Evolutionary conservation across 805 yeast genomes (phyloP).

Genomic region (Metschnikowia bowlesiae): DNA sequence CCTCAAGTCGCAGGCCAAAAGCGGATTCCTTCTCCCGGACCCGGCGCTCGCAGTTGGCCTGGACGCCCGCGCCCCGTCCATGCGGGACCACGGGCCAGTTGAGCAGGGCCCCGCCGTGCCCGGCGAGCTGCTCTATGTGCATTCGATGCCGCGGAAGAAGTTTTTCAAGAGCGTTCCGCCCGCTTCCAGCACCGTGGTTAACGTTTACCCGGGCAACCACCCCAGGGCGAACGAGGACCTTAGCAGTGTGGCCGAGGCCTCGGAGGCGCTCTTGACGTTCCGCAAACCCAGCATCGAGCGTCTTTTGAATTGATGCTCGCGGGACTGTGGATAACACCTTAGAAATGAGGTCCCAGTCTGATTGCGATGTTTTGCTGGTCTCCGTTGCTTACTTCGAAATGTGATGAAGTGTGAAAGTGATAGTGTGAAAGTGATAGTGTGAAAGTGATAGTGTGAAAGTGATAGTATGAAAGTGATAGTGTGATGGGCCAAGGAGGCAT

Average conservation of each 20-base stretch:
- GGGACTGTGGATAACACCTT: neutral
- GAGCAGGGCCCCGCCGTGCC: neutral
- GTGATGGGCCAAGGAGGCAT: too few species aligned
- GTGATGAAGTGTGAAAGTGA: too few species aligned
- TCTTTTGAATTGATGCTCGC: slow-evolving; percentile 28
- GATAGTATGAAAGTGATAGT: too few species aligned
- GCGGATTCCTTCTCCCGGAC: slow-evolving; percentile 34
- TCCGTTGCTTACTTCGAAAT: too few species aligned
- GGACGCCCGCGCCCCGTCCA: neutral
- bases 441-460: too few species aligned
- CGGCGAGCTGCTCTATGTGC: neutral
- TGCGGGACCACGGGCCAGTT: neutral
- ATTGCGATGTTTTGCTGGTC: too few species aligned
- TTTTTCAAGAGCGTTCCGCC: slow-evolving; percentile 30
- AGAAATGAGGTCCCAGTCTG: too few species aligned
- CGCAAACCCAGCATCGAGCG: slow-evolving; percentile 40
- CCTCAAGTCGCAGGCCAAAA: slow-evolving; percentile 17
- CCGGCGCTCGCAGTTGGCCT: slow-evolving; percentile 24
- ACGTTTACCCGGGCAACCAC: slow-evolving; percentile 15
- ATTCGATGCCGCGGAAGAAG: slow-evolving; percentile 24
- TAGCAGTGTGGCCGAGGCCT: slow-evolving; percentile 26
- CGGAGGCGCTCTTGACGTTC: slow-evolving; percentile 35
- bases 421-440: too few species aligned
- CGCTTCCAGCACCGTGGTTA: slow-evolving; percentile 18
- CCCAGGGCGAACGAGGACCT: slow-evolving; percentile 9